Conservation (phyloP, 2,329 filamentous ascomycete species). For the Scorias spongiosa region DNA sequence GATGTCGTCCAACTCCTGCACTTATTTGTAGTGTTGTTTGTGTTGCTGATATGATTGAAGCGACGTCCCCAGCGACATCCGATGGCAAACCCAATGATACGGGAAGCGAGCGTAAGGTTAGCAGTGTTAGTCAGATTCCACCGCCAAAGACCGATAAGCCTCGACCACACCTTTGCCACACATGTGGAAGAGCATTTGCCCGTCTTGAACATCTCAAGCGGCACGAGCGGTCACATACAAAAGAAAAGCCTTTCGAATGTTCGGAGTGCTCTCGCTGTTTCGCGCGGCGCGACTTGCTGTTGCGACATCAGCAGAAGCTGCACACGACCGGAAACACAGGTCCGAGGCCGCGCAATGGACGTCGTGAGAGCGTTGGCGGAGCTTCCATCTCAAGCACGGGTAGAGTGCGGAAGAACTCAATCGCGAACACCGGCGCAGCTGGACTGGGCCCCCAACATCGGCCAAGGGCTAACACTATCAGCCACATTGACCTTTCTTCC, state of each 20-base stretch:
- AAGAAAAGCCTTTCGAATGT: constrained; percentile 97
- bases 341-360: constrained; percentile 63
- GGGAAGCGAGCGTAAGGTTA: constrained; percentile 4
- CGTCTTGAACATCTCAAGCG: constrained; percentile 92
- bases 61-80: neutral
- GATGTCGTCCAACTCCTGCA: no score
- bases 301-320: constrained; percentile 95
- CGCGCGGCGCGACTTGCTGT: constrained; percentile 74
- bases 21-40: no score
- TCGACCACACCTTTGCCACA: constrained; percentile 81
- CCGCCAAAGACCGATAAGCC: constrained; percentile 96
- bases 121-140: constrained; percentile 38
- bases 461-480: constrained; percentile 89
- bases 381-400: constrained; percentile 51
- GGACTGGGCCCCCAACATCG: constrained; percentile 46
- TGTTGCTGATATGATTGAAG: no score
- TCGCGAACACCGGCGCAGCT: constrained; percentile 45
- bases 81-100: neutral
- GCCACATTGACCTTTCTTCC: constrained; percentile 67
- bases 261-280: constrained; percentile 91
- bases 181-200: constrained; percentile 84
- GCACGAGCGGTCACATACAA: constrained; percentile 94
- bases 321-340: constrained; percentile 86
- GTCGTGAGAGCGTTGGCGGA: constrained; percentile 73
- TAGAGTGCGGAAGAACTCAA: constrained; percentile 82